A percentile compares a stretch with the other conserved stretches of the same genome.
phyloP scores from a whole-genome alignment of 164 flowering plant species.

The Taxillus chinensis region DNA sequence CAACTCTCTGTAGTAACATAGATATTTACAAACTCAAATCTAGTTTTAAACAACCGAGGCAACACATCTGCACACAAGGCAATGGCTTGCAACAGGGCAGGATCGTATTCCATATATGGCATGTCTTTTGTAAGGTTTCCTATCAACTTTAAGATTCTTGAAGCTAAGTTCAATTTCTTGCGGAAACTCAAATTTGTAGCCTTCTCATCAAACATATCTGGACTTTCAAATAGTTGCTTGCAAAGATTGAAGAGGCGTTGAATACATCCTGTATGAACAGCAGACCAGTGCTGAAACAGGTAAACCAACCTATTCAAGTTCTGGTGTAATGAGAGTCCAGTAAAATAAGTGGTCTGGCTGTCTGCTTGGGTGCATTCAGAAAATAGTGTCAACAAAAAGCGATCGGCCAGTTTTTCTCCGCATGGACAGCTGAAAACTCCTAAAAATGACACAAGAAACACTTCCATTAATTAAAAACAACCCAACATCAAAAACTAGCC shows the following conservation, averaged over 20 bases:
- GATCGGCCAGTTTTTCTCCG: slow-evolving; percentile 50
- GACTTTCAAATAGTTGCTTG: slow-evolving; percentile 32
- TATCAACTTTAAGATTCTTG: slow-evolving; percentile 63
- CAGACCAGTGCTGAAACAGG: slow-evolving; percentile 64
- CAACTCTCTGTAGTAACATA: slow-evolving; percentile 41
- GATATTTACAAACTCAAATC: slow-evolving; percentile 47
- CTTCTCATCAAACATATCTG: slow-evolving; percentile 41
- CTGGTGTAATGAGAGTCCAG: slow-evolving; percentile 20
- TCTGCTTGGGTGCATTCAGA: slow-evolving; percentile 50
- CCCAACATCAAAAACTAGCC: not conserved
- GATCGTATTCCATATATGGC: slow-evolving; percentile 48
- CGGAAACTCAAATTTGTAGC: slow-evolving; percentile 20
- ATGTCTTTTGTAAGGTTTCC: slow-evolving; percentile 34
- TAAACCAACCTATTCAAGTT: slow-evolving; percentile 33
- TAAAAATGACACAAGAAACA: slow-evolving; percentile 5
- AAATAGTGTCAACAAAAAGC: slow-evolving; percentile 42
- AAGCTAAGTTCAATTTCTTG: slow-evolving; percentile 39
- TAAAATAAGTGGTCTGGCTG: slow-evolving; percentile 15
- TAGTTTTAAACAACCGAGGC: slow-evolving; percentile 46
- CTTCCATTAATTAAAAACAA: not conserved
- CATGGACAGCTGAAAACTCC: slow-evolving; percentile 47
- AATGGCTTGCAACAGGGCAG: slow-evolving; percentile 41
- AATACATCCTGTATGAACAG: slow-evolving; percentile 50
- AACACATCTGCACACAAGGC: slow-evolving; percentile 49
- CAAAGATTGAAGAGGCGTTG: slow-evolving; percentile 48